Evolutionary conservation across 139 green algal species (phyloP).

Genomic region (Chlamydomonas asymmetrica): DNA sequence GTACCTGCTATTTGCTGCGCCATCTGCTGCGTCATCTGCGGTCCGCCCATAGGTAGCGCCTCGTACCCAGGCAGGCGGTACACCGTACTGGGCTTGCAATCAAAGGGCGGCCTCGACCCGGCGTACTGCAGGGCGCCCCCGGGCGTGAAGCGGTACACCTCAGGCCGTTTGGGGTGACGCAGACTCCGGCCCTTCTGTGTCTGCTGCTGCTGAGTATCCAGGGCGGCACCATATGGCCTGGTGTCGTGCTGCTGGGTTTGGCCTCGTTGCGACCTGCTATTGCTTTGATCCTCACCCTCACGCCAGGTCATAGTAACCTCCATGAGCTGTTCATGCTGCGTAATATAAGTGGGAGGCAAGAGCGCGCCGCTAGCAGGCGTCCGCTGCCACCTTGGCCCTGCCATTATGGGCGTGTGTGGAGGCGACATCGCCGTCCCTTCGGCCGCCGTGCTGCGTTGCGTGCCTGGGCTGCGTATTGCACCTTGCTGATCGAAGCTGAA

Average conservation of each 20-base stretch:
- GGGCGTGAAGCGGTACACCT: conserved; percentile 6
- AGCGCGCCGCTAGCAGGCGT: too few species aligned
- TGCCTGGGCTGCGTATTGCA: too few species aligned
- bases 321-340: background rate
- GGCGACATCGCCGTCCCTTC: too few species aligned
- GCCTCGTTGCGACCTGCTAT: too few species aligned
- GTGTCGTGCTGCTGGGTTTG: background rate
- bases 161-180: background rate
- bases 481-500: too few species aligned
- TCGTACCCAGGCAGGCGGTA: conserved; percentile 11
- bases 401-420: too few species aligned
- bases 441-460: too few species aligned
- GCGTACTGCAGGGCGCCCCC: background rate
- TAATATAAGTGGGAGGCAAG: too few species aligned
- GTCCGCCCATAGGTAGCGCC: conserved; percentile 3
- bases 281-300: too few species aligned
- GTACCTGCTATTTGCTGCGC: conserved; percentile 18
- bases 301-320: background rate
- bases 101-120: conserved; percentile 8
- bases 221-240: background rate
- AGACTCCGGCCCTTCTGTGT: background rate
- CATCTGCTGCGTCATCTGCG: conserved; percentile 6
- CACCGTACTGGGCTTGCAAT: background rate
- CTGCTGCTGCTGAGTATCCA: background rate
- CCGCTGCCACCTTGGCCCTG: too few species aligned